A percentile compares a stretch with the other conserved stretches of the same genome.
These are phyloP conservation scores for Codiaeum variegatum DNA, from an alignment of 441 rosid species.

Conservation along the genomic window DNA sequence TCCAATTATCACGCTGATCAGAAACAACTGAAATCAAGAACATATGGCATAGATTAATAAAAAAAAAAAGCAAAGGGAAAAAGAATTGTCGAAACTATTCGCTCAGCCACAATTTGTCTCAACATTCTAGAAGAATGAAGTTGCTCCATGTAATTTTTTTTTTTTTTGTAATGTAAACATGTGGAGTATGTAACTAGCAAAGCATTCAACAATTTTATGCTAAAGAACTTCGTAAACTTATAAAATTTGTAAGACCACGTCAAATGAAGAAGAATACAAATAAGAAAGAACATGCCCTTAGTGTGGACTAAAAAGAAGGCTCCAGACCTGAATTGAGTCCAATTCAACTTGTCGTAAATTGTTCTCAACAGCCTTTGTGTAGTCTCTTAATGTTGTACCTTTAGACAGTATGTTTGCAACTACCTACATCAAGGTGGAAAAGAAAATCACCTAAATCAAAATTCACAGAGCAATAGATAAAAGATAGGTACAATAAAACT, in stretches of 20 bases:
- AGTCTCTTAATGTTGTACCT: constrained; percentile 75
- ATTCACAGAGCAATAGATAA: background rate
- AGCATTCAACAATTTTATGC: background rate
- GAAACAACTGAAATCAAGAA: constrained; percentile 5
- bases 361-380: constrained; percentile 94
- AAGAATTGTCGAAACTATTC: background rate
- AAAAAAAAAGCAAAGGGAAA: background rate
- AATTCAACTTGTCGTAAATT: constrained; percentile 84
- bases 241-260: background rate
- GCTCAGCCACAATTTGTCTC: background rate
- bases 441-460: constrained; percentile 9
- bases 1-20: constrained; percentile 6
- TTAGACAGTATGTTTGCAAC: constrained; percentile 83
- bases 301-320: background rate
- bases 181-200: background rate
- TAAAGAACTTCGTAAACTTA: background rate
- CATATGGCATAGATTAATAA: background rate
- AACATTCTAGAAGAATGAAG: background rate
- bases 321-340: constrained; percentile 84
- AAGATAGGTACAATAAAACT: background rate
- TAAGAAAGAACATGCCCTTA: background rate
- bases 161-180: background rate
- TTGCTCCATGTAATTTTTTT: background rate
- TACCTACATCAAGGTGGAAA: constrained; percentile 43
- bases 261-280: background rate